phyloP scores from a whole-genome alignment of 2,329 filamentous ascomycete genomes.

The Cercospora sp. region DNA sequence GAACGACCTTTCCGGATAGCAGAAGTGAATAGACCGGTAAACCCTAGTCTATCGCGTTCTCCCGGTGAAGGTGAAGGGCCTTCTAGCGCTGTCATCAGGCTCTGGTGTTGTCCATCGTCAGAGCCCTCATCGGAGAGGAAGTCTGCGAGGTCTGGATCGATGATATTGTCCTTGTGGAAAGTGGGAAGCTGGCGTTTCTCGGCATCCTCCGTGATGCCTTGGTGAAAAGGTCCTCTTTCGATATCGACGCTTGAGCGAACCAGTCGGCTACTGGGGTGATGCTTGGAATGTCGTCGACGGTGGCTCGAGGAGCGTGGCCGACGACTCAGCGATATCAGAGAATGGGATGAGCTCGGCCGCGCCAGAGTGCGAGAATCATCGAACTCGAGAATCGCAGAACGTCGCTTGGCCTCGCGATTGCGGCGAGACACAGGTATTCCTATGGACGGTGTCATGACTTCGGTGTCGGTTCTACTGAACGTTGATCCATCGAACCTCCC shows the following conservation, averaged over 20 bases:
- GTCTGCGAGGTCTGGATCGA: slow-evolving; percentile 90
- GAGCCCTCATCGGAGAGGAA: slow-evolving; percentile 95
- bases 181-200: slow-evolving; percentile 72
- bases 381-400: slow-evolving; percentile 87
- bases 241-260: slow-evolving; percentile 68
- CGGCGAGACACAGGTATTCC: slow-evolving; percentile 65
- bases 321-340: slow-evolving; percentile 70
- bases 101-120: slow-evolving; percentile 83
- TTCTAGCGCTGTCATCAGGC: slow-evolving; percentile 74
- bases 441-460: slow-evolving; percentile 59
- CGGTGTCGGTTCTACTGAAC: slow-evolving; percentile 31
- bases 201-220: slow-evolving; percentile 68
- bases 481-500: slow-evolving; percentile 29
- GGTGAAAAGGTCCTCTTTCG: slow-evolving; percentile 83
- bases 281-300: slow-evolving; percentile 82
- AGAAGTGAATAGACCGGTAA: slow-evolving; percentile 68
- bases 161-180: slow-evolving; percentile 99
- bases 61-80: slow-evolving; percentile 47
- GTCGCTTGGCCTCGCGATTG: slow-evolving; percentile 74
- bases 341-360: slow-evolving; percentile 91
- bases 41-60: slow-evolving; percentile 72
- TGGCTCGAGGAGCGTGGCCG: slow-evolving; percentile 77
- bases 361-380: slow-evolving; percentile 74
- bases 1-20: slow-evolving; percentile 76
- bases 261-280: slow-evolving; percentile 71